These are phyloP conservation scores for Lomentospora prolificans DNA, from an alignment of 2,329 filamentous ascomycete species.

Conservation along the genomic window DNA sequence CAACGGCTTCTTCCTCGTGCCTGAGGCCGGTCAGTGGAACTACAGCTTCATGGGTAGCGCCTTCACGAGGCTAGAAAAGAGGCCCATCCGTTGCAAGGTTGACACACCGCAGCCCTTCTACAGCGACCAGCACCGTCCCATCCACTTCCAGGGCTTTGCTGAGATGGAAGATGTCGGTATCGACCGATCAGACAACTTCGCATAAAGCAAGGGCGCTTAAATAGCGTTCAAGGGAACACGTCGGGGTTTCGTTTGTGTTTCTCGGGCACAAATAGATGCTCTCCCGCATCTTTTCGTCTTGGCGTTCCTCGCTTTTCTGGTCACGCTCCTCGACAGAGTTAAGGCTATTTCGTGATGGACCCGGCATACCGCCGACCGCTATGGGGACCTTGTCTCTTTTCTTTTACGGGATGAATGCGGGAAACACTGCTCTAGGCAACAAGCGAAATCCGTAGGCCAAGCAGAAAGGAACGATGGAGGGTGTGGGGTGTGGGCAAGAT, in stretches of 20 bases:
- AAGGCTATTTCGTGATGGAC: neutral
- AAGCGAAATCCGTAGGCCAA: neutral
- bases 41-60: slow-evolving; percentile 95
- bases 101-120: slow-evolving; percentile 89
- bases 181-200: slow-evolving; percentile 86
- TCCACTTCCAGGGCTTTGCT: slow-evolving; percentile 96
- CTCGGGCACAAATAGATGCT: neutral
- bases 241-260: neutral
- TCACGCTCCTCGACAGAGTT: neutral
- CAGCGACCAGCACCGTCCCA: slow-evolving; percentile 78
- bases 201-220: slow-evolving; percentile 38
- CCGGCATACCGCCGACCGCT: neutral
- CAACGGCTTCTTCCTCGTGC: slow-evolving; percentile 90
- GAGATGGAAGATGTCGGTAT: slow-evolving; percentile 97
- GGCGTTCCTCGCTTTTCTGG: neutral
- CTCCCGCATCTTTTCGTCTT: neutral
- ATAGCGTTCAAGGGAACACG: no score
- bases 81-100: slow-evolving; percentile 80
- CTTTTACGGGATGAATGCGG: neutral
- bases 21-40: slow-evolving; percentile 86
- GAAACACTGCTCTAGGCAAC: neutral
- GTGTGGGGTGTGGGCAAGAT: neutral
- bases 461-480: neutral
- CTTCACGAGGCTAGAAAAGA: slow-evolving; percentile 84
- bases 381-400: neutral